Evolutionary conservation across 441 rosid species (phyloP).

Genomic region (Omphalea diandra): DNA sequence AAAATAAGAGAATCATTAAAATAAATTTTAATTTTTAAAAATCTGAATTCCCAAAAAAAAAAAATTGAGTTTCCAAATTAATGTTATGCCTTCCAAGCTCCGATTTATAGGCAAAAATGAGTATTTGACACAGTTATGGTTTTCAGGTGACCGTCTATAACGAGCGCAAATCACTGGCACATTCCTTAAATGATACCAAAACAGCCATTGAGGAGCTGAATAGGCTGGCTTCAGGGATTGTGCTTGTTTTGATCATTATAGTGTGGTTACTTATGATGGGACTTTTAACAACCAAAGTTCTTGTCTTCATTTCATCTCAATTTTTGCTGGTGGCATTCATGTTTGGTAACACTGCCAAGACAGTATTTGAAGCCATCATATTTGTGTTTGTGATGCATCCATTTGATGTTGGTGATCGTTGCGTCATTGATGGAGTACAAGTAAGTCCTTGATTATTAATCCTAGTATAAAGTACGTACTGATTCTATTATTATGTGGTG

Average conservation of each 20-base stretch:
- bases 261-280: constrained; percentile 46
- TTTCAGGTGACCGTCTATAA: constrained; percentile 54
- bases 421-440: constrained; percentile 59
- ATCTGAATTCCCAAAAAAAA: no score
- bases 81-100: background rate
- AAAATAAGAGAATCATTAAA: no score
- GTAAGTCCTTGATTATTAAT: constrained; percentile 28
- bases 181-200: constrained; percentile 57
- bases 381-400: constrained; percentile 67
- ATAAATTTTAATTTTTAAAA: no score
- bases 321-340: constrained; percentile 42
- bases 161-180: constrained; percentile 54
- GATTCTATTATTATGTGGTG: background rate
- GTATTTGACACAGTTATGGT: background rate
- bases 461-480: background rate
- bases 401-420: constrained; percentile 59
- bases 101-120: background rate
- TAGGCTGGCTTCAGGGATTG: constrained; percentile 39
- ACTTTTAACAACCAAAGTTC: constrained; percentile 38
- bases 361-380: constrained; percentile 55
- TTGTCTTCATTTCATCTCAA: constrained; percentile 49
- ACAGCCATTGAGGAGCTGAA: constrained; percentile 66
- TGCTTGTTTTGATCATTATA: constrained; percentile 30
- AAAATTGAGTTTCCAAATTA: no score
- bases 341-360: constrained; percentile 54